Conservation (phyloP, 176 grass and related monocot genomes). For the Microstegium vimineum region DNA sequence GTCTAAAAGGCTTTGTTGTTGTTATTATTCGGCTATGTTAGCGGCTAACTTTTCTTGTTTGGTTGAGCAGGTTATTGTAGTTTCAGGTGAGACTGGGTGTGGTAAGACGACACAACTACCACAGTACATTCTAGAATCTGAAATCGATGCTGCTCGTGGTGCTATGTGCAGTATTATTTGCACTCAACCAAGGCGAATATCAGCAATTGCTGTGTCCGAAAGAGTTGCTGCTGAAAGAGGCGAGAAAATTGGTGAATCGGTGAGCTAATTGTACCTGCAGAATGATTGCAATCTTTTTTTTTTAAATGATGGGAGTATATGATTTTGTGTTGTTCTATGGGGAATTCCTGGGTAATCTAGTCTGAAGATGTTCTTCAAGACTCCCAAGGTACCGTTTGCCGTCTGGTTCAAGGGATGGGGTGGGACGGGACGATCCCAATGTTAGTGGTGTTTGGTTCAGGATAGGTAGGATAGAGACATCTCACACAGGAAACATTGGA, state of each 20-base stretch:
- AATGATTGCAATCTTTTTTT: neutral
- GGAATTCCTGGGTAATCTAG: neutral
- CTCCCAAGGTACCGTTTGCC: neutral
- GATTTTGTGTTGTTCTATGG: neutral
- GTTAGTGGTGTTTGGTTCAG: neutral
- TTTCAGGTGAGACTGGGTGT: constrained; percentile 97
- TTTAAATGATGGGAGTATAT: neutral
- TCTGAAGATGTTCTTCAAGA: neutral
- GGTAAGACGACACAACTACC: constrained; percentile 98
- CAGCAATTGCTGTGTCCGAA: constrained; percentile 96
- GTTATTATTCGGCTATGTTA: neutral
- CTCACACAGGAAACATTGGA: neutral
- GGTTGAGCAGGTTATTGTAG: constrained; percentile 73
- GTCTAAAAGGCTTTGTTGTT: neutral
- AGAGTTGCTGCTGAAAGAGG: constrained; percentile 98
- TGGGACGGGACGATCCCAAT: neutral
- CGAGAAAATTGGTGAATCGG: constrained; percentile 95
- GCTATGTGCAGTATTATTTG: constrained; percentile 93
- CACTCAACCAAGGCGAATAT: constrained; percentile 94
- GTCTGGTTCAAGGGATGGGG: neutral
- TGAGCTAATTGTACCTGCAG: constrained; percentile 37
- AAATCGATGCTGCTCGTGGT: constrained; percentile 83
- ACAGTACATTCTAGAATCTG: constrained; percentile 97
- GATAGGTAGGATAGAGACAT: neutral
- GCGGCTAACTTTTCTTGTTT: constrained; percentile 29